A percentile compares a stretch with the other conserved stretches of the same genome.
These are phyloP conservation scores for Pseudocercospora cruenta DNA, from an alignment of 2,329 filamentous ascomycete species.

Conservation along the genomic window DNA sequence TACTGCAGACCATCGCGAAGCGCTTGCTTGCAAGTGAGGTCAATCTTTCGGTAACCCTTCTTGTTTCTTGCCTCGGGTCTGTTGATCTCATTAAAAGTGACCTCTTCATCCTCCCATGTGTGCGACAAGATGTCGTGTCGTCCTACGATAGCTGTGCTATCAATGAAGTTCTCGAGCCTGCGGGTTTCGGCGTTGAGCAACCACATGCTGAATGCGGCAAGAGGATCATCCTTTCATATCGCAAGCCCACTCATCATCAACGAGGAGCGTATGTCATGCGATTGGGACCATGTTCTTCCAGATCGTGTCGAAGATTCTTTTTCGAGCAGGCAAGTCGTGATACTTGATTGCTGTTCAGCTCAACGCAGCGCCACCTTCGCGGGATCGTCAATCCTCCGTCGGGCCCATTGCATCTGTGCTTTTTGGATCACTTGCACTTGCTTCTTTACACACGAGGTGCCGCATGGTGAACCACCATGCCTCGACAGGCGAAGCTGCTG, in stretches of 20 bases:
- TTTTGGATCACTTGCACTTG: too few species aligned
- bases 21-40: constrained; percentile 15
- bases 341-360: not conserved
- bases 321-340: not conserved
- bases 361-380: not conserved
- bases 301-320: not conserved
- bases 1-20: constrained; percentile 6
- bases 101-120: constrained; percentile 22
- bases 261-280: not conserved
- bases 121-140: constrained; percentile 26
- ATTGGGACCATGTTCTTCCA: not conserved
- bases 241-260: not conserved
- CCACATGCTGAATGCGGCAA: constrained; percentile 21
- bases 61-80: not conserved
- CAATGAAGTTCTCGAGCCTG: constrained; percentile 11
- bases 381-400: not conserved
- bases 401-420: too few species aligned
- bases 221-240: not conserved
- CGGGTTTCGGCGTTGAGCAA: constrained; percentile 19
- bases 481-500: not conserved
- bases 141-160: not conserved
- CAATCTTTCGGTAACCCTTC: constrained; percentile 15
- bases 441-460: not conserved
- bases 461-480: not conserved
- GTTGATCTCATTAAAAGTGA: constrained; percentile 14